Conservation (phyloP, 2,329 filamentous ascomycete species). For the Exophiala bonariae region DNA sequence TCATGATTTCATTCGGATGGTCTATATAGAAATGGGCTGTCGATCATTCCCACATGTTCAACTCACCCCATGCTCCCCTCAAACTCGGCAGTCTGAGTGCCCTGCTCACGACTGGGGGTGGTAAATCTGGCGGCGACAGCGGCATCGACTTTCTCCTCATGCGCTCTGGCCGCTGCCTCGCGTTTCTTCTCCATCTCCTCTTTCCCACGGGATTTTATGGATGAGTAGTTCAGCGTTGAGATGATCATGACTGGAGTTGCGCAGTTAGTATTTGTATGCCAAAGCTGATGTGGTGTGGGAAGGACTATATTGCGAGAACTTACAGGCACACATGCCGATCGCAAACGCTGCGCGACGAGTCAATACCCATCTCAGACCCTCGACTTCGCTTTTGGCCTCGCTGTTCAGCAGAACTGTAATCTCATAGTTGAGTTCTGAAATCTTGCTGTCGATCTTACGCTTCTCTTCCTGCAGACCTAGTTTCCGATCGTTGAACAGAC, state of each 20-base stretch:
- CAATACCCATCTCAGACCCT: constrained; percentile 83
- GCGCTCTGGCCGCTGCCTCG: constrained; percentile 33
- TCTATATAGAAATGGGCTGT: too few relatives aligned
- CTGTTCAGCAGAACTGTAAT: constrained; percentile 89
- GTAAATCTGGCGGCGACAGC: constrained; percentile 15
- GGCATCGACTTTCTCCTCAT: constrained; percentile 20
- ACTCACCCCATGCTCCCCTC: constrained; percentile 18
- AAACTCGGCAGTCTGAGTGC: constrained; percentile 22
- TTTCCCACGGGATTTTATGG: constrained; percentile 37
- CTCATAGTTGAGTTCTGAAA: constrained; percentile 94
- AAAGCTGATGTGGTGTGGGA: background rate
- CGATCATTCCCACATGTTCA: too few relatives aligned
- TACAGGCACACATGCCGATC: constrained; percentile 53
- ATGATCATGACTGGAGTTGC: constrained; percentile 46
- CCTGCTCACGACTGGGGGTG: constrained; percentile 15
- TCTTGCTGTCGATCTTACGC: constrained; percentile 78
- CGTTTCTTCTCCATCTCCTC: constrained; percentile 37
- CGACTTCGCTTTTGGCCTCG: constrained; percentile 88
- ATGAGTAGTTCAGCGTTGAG: constrained; percentile 45
- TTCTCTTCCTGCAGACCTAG: constrained; percentile 90
- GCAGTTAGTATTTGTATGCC: constrained; percentile 1
- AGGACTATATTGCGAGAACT: constrained; percentile 24
- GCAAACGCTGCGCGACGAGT: constrained; percentile 65
- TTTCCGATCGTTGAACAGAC: constrained; percentile 93
- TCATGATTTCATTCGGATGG: too few relatives aligned